Base-by-base conservation (phyloP, 2,329 filamentous ascomycete genomes). In the Hypocrella siamensis region DNA sequence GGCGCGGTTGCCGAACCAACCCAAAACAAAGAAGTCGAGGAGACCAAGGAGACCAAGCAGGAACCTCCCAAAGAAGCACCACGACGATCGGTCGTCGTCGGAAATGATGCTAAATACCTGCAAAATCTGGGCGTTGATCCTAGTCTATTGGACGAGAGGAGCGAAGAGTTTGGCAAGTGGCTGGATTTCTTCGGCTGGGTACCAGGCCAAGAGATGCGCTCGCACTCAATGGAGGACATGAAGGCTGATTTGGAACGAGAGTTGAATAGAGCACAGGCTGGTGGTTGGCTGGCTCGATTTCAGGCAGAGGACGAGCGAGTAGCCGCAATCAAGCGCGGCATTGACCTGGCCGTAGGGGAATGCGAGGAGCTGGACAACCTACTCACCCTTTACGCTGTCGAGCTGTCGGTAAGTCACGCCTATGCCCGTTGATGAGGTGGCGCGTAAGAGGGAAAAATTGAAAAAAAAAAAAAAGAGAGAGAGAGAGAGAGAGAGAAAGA, bases 341-440 rank as follows among this genome's bases (percentile, higher is more conserved):
- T 98, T 33, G 88, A 98, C 48, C 68, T 78, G 40, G 81, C 85
- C n/a, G 85, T 98, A 45, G 70, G 77, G 15, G 90, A 98, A 57
- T 96, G 90, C 46, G 92, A 98, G 45, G 88, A 96, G 57, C 64
- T 98, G 35, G 90, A 98, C 51, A 92, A 92, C 37, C 65, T 98
- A 25, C 62, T 98, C 32, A 98, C 90, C 1, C 60, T 98, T 21
- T 98, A 98, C 54, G 83, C 82, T 29, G 90, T 96, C 17, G 90
- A 98, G 53, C 65, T 98, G 38, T 84, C 83, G 45, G 82, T 88
- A 67, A 62, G 79, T 57, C 21, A 12, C 21, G 8, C 8, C 12
- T 7, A 22, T 22, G 21, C 21, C n/a, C n/a, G n/a, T n/a, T n/a
- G n/a, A n/a, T n/a, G n/a, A n/a, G n/a, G n/a, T n/a, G n/a, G n/a